phyloP scores from a whole-genome alignment of 2,329 filamentous ascomycete genomes.

The Aspergillus felis region DNA sequence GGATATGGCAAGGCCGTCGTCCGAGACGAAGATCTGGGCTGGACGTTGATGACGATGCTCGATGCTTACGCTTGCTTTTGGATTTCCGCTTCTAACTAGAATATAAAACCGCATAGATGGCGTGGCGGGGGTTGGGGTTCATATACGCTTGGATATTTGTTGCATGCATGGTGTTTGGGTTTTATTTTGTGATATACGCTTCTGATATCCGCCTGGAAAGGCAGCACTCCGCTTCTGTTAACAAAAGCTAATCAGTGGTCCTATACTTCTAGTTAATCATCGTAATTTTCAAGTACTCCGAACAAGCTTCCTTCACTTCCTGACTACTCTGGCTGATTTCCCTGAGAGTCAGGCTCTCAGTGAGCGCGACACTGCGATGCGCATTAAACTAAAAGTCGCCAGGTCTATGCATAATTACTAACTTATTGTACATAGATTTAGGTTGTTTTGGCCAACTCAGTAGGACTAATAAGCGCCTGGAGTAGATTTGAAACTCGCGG shows the following conservation, averaged over 20 bases:
- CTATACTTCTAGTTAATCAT: neutral
- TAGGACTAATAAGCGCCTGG: no score
- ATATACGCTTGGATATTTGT: neutral
- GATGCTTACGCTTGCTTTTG: neutral
- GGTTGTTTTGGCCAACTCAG: no score
- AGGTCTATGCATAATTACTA: no score
- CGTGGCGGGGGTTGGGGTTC: neutral
- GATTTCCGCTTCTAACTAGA: neutral
- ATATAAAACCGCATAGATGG: constrained; percentile 2
- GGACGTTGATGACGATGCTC: constrained; percentile 8
- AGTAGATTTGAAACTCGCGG: no score
- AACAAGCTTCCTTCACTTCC: neutral
- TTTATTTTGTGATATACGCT: neutral
- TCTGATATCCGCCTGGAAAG: constrained; percentile 1
- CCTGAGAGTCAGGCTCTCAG: no score
- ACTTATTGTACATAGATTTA: no score
- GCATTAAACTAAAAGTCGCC: no score
- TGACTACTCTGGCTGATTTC: no score
- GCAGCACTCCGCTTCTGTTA: neutral
- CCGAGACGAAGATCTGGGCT: constrained; percentile 31
- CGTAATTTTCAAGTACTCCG: neutral
- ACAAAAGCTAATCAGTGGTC: neutral
- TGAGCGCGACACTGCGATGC: no score
- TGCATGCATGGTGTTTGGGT: constrained; percentile 12
- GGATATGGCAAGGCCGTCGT: constrained; percentile 18